Evolutionary conservation across 148 eudicot species (phyloP), one percentile per base, ranked within the genome.

Genomic region (Rheum nobile): DNA sequence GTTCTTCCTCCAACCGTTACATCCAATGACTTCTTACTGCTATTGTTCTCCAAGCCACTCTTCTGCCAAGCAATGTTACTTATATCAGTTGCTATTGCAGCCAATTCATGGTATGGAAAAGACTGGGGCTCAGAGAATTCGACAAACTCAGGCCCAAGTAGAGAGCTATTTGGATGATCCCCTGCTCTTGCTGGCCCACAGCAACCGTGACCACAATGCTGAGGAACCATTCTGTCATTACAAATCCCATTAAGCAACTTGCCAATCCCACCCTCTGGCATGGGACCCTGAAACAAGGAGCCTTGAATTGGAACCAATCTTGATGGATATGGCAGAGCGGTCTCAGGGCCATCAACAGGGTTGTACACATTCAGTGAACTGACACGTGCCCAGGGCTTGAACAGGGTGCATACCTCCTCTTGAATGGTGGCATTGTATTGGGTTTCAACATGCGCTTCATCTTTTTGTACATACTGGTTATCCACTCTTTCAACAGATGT

Each of bases 121-220:
- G 74, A 48, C 0, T 73, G 74, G 71, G 91, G 76, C 73, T 86
- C 95, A 2, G 71, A 75, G 74, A 77, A 86, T 31, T 87, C 89
- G 19, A 83, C 78, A 77, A 89, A 89, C 41, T 84, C 86, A 14
- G 91, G 94, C 55, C 94, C 91, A 74, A 89, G 67, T 77, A 89
- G 70, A 38, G 83, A 84, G 42, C 73, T 83, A 75, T 6, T 41
- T 1, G 6, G 54, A 68, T 43, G 71, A 32, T 29, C 31, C 41
- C 71, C 57, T 32, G 17, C 73, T 39, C 61, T 67, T 28, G 41
- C 31, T 2, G 21, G 24, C 71, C 55, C 79, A 74, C 89, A 89
- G 76, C 91, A 87, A 61, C 86, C 89, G 32, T 87, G 84, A 72
- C 88, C 91, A 73, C 94, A 89, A 77, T 63, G 81, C 14, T 74